These are phyloP conservation scores for Penicillium maclennaniae DNA, from an alignment of 495 filamentous ascomycete species.

Conservation along the genomic window DNA sequence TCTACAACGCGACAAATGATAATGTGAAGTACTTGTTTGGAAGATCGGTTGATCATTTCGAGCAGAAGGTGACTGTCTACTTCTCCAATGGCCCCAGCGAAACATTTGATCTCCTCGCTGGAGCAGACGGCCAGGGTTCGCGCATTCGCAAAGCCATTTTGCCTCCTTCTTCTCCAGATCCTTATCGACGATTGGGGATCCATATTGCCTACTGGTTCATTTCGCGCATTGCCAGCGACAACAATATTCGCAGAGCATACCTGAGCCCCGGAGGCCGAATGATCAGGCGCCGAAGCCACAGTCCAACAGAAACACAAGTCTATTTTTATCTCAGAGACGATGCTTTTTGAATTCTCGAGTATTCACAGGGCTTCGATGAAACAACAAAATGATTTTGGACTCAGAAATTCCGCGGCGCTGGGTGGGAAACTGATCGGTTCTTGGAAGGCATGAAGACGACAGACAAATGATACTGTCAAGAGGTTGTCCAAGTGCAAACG, in stretches of 20 bases:
- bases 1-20: constrained; percentile 36
- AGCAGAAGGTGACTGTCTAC: constrained; percentile 27
- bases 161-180: constrained; percentile 18
- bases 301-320: constrained; percentile 16
- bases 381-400: constrained; percentile 27
- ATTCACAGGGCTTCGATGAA: constrained; percentile 15
- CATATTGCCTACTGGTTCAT: constrained; percentile 45
- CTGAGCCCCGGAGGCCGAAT: constrained; percentile 19
- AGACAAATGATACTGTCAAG: constrained; percentile 48
- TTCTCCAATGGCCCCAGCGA: constrained; percentile 35
- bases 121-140: constrained; percentile 49
- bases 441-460: constrained; percentile 38
- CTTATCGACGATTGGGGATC: constrained; percentile 20
- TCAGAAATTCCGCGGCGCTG: constrained; percentile 35
- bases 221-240: constrained; percentile 31
- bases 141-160: constrained; percentile 33
- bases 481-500: constrained; percentile 37
- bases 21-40: constrained; percentile 39
- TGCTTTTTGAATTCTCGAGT: constrained; percentile 13
- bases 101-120: constrained; percentile 48
- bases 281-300: constrained; percentile 26
- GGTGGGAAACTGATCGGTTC: constrained; percentile 42
- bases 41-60: constrained; percentile 21
- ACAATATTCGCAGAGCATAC: constrained; percentile 17
- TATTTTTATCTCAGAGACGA: constrained; percentile 21